Evolutionary conservation across 768 basidiomycete genomes (phyloP).

Genomic region (Agaricus sinodeliciosus): DNA sequence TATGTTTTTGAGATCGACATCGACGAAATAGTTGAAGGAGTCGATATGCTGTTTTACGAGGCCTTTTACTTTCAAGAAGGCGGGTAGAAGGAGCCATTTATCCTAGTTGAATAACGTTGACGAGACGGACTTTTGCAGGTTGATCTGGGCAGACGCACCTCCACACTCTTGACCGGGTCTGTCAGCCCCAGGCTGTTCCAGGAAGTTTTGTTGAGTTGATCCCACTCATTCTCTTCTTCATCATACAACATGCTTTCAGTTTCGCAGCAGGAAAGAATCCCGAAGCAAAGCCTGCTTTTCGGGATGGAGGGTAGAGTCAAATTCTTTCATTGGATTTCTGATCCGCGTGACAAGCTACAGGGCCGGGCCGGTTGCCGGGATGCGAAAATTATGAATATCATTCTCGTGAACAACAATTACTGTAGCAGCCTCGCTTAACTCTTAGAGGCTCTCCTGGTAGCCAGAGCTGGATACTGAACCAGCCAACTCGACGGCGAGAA

Average conservation of each 20-base stretch:
- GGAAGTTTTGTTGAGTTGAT: conserved; percentile 42
- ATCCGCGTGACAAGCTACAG: no score
- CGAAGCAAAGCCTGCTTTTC: no score
- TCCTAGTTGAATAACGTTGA: conserved; percentile 47
- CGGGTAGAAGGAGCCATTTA: conserved; percentile 97
- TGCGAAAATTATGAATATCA: no score
- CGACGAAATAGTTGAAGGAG: conserved; percentile 98
- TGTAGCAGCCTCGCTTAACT: no score
- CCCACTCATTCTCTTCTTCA: conserved; percentile 48
- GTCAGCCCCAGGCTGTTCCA: conserved; percentile 79
- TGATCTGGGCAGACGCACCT: conserved; percentile 47
- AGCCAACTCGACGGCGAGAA: no score
- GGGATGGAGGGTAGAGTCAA: neutral
- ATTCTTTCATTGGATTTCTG: no score
- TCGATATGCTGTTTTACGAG: conserved; percentile 99
- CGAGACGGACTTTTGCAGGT: neutral
- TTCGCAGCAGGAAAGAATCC: neutral
- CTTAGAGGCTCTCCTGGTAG: no score
- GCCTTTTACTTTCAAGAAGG: conserved; percentile 95
- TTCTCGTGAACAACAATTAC: no score
- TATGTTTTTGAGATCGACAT: conserved; percentile 95
- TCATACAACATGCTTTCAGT: neutral
- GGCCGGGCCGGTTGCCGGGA: no score
- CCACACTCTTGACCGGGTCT: conserved; percentile 85
- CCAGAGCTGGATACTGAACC: no score